Evolutionary conservation across 1,284 basidiomycete genomes (phyloP).

Genomic region (Melanopsichium pennsylvanicum): DNA sequence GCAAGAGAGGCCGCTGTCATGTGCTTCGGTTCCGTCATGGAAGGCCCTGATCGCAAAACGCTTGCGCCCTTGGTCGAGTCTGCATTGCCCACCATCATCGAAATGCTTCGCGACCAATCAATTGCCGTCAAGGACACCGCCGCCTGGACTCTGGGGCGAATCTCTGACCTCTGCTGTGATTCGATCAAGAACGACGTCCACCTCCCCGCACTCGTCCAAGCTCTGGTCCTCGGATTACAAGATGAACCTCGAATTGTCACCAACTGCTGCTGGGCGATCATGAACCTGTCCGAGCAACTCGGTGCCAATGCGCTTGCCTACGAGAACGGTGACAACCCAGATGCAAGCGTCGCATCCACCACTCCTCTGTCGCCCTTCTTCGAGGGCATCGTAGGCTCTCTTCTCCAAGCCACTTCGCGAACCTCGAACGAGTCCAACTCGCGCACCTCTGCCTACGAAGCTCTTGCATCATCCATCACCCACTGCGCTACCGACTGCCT

Average conservation of each 20-base stretch:
- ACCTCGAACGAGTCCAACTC: conserved; percentile 88
- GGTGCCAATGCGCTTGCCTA: conserved; percentile 49
- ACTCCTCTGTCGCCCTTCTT: conserved; percentile 85
- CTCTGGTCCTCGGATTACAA: conserved; percentile 81
- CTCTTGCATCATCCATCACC: conserved; percentile 84
- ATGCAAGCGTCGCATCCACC: conserved; percentile 66
- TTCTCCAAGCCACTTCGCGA: conserved; percentile 68
- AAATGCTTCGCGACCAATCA: conserved; percentile 90
- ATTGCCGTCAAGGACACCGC: conserved; percentile 93
- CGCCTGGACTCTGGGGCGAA: conserved; percentile 95
- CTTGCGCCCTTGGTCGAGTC: conserved; percentile 91
- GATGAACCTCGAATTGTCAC: conserved; percentile 86
- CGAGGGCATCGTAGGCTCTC: conserved; percentile 71
- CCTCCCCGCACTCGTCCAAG: conserved; percentile 81
- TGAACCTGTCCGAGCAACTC: conserved; percentile 75
- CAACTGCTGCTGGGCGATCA: conserved; percentile 95
- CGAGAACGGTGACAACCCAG: conserved; percentile 69
- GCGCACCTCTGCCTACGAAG: conserved; percentile 94
- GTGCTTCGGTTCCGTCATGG: conserved; percentile 97
- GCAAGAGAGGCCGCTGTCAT: conserved; percentile 95
- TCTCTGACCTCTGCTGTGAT: conserved; percentile 87
- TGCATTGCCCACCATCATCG: conserved; percentile 90
- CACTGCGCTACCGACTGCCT: conserved; percentile 84
- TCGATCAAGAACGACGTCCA: conserved; percentile 90
- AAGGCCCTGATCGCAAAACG: conserved; percentile 87